Conservation (phyloP, 306 rosid genomes). For the Ochetophila trinervis region DNA sequence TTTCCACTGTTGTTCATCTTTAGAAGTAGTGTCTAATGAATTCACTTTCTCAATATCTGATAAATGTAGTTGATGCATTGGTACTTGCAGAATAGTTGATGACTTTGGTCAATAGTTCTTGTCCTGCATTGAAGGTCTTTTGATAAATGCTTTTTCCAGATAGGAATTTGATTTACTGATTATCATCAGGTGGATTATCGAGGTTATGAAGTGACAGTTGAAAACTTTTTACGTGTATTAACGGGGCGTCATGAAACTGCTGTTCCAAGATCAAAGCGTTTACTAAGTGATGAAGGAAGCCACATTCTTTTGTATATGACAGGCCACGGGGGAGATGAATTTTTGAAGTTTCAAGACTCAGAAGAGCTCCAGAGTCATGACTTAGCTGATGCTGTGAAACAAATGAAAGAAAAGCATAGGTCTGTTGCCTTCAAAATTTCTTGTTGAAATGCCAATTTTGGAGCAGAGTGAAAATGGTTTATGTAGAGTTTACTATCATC, state of each 20-base stretch:
- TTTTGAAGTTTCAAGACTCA: conserved; percentile 92
- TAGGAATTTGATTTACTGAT: conserved; percentile 18
- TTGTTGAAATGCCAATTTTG: not conserved
- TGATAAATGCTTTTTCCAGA: not conserved
- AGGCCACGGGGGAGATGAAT: conserved; percentile 97
- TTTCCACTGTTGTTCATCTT: not conserved
- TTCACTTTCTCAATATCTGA: too few species aligned
- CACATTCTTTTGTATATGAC: conserved; percentile 96
- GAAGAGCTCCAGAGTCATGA: conserved; percentile 99
- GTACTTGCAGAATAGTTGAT: not conserved
- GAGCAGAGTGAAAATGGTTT: not conserved
- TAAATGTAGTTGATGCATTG: not conserved
- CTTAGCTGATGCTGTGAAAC: conserved; percentile 95
- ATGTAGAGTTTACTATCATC: not conserved
- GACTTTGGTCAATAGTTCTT: not conserved
- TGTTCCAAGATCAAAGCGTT: conserved; percentile 95
- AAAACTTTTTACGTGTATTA: conserved; percentile 77
- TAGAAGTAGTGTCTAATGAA: not conserved
- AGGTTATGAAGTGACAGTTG: conserved; percentile 94
- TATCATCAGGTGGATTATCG: conserved; percentile 86
- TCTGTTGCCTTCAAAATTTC: conserved; percentile 18
- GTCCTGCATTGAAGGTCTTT: not conserved
- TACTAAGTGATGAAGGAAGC: conserved; percentile 97
- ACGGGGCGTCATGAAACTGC: conserved; percentile 88
- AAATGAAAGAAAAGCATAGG: conserved; percentile 96